Evolutionary conservation across 1,284 basidiomycete species (phyloP).

Genomic region (Stygiomarasmius scandens): DNA sequence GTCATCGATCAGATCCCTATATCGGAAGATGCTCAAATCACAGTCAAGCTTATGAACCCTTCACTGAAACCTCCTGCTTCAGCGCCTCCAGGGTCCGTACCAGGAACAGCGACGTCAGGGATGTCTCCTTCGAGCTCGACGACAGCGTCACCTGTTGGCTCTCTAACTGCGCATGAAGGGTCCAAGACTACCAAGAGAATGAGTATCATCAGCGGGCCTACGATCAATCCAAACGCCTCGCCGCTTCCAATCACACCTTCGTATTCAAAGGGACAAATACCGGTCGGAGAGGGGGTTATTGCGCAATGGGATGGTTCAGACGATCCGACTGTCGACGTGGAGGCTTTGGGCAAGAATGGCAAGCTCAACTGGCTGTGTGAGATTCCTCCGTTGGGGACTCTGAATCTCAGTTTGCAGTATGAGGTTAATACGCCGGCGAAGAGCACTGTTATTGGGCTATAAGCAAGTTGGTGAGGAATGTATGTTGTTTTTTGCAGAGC

Average conservation of each 20-base stretch:
- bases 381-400: constrained; percentile 26
- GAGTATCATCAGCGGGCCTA: neutral
- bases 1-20: constrained; percentile 16
- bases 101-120: neutral
- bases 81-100: neutral
- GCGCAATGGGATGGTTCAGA: constrained; percentile 27
- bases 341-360: constrained; percentile 27
- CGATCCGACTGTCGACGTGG: constrained; percentile 22
- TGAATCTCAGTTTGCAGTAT: constrained; percentile 28
- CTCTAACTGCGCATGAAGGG: neutral
- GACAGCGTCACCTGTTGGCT: neutral
- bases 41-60: constrained; percentile 12
- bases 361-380: constrained; percentile 31
- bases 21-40: constrained; percentile 11
- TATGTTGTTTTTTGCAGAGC: no score
- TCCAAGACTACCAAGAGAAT: neutral
- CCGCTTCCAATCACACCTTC: neutral
- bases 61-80: neutral
- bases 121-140: neutral
- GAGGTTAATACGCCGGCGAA: constrained; percentile 26
- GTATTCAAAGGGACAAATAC: neutral
- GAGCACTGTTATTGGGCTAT: constrained; percentile 15
- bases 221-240: neutral
- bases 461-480: neutral
- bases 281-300: constrained; percentile 18